Evolutionary conservation across 805 yeast species (phyloP).

Genomic region (Cyberlindnera euphorbiae): DNA sequence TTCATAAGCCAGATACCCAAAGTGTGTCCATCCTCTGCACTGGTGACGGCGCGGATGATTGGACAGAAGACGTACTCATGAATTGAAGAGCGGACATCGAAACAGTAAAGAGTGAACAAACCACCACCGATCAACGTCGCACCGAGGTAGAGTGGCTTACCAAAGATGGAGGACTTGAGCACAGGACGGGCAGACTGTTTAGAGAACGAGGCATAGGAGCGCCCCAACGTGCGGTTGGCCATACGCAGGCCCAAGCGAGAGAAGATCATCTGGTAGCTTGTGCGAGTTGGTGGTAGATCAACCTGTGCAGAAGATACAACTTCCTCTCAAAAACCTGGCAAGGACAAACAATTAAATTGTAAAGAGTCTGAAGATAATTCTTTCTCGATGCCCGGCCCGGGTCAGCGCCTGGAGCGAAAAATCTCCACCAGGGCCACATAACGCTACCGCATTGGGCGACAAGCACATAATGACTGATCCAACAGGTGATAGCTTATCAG

Average conservation of each 20-base stretch:
- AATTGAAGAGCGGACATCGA: conserved; percentile 77
- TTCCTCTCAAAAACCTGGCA: too few species aligned
- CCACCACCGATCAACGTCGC: conserved; percentile 17
- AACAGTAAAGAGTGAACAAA: conserved; percentile 47
- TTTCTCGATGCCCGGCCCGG: too few species aligned
- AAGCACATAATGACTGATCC: background rate
- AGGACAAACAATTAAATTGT: too few species aligned
- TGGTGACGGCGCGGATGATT: conserved; percentile 57
- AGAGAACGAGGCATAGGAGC: conserved; percentile 4
- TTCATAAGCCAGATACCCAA: conserved; percentile 69
- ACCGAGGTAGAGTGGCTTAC: conserved; percentile 7
- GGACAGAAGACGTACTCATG: conserved; percentile 85
- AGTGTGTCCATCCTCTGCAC: conserved; percentile 83
- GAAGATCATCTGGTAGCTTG: background rate
- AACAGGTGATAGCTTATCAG: background rate
- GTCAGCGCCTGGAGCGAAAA: too few species aligned
- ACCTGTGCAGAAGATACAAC: too few species aligned
- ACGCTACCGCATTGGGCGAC: conserved; percentile 1
- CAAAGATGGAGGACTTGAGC: conserved; percentile 8
- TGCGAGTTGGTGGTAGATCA: too few species aligned
- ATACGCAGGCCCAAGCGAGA: background rate
- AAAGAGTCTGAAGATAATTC: too few species aligned
- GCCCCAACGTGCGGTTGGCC: conserved; percentile 2
- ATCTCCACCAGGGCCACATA: conserved; percentile 1
- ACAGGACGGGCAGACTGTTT: conserved; percentile 6